A percentile compares a stretch with the other conserved stretches of the same genome.
Conservation (phyloP, 345 rosid genomes). For the Populus nigra region DNA sequence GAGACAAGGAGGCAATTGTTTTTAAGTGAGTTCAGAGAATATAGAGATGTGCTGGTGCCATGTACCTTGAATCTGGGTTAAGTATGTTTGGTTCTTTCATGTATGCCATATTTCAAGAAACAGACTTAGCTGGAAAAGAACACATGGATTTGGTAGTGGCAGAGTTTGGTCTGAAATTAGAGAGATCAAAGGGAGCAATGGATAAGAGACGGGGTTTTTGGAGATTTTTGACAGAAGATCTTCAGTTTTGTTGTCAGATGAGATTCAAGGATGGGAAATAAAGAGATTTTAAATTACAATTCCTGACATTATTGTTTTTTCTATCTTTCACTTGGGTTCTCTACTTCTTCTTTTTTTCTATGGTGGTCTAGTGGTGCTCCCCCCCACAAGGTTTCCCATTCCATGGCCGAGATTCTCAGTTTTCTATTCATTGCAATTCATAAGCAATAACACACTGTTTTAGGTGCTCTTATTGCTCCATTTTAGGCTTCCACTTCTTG, state of each 20-base stretch:
- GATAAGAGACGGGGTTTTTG: slow-evolving; percentile 34
- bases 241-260: slow-evolving; percentile 43
- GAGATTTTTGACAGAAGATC: slow-evolving; percentile 40
- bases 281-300: slow-evolving; percentile 17
- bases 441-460: slow-evolving; percentile 24
- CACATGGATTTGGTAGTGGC: slow-evolving; percentile 30
- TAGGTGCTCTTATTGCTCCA: slow-evolving; percentile 13
- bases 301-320: slow-evolving; percentile 43
- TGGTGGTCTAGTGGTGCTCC: slow-evolving; percentile 13
- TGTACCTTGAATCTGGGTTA: slow-evolving; percentile 59
- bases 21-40: slow-evolving; percentile 54
- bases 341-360: slow-evolving; percentile 7
- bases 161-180: slow-evolving; percentile 40
- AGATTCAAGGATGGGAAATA: slow-evolving; percentile 42
- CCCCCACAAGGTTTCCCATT: neutral
- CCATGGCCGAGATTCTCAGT: slow-evolving; percentile 21
- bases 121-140: slow-evolving; percentile 51
- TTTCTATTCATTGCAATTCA: neutral
- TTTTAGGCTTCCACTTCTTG: neutral
- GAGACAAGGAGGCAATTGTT: slow-evolving; percentile 53
- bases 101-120: slow-evolving; percentile 38
- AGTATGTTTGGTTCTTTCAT: slow-evolving; percentile 28
- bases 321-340: slow-evolving; percentile 10
- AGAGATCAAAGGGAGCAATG: slow-evolving; percentile 30
- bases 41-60: slow-evolving; percentile 36